phyloP scores from a whole-genome alignment of 2,329 filamentous ascomycete species.

The Talaromyces sp. region DNA sequence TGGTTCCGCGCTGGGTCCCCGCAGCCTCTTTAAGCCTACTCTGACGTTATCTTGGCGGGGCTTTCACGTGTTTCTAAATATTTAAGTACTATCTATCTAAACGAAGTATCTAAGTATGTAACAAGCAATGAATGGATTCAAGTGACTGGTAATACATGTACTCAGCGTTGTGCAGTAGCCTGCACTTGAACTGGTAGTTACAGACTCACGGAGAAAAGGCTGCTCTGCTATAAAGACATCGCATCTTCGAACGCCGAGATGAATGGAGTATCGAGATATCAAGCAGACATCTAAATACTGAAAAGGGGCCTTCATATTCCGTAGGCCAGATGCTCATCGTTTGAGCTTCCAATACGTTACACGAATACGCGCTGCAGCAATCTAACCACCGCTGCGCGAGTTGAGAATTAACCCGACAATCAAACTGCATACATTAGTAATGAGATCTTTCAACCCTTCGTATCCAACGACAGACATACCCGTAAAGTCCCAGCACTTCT shows the following conservation, averaged over 20 bases:
- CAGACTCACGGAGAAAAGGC: neutral
- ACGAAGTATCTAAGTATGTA: too few species aligned
- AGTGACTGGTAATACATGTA: constrained; percentile 8
- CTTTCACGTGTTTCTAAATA: neutral
- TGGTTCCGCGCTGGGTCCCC: constrained; percentile 5
- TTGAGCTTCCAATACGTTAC: neutral
- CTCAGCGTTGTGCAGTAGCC: constrained; percentile 1
- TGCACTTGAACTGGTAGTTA: neutral
- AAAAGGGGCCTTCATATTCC: neutral
- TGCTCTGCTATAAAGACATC: neutral
- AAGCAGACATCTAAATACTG: neutral
- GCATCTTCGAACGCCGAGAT: neutral
- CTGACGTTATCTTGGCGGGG: constrained; percentile 20
- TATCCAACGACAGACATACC: constrained; percentile 56
- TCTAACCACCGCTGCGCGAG: constrained; percentile 55
- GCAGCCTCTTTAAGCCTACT: neutral
- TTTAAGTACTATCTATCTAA: neutral
- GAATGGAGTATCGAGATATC: neutral
- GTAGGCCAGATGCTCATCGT: neutral
- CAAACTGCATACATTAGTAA: constrained; percentile 47
- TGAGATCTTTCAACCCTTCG: neutral
- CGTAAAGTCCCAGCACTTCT: constrained; percentile 94
- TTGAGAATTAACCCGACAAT: constrained; percentile 91
- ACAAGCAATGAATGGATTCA: constrained; percentile 1
- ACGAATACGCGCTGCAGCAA: neutral